A percentile compares a stretch with the other conserved stretches of the same genome.
phyloP scores from a whole-genome alignment of 179 eudicot species.

The Sideroxylon spinosum region DNA sequence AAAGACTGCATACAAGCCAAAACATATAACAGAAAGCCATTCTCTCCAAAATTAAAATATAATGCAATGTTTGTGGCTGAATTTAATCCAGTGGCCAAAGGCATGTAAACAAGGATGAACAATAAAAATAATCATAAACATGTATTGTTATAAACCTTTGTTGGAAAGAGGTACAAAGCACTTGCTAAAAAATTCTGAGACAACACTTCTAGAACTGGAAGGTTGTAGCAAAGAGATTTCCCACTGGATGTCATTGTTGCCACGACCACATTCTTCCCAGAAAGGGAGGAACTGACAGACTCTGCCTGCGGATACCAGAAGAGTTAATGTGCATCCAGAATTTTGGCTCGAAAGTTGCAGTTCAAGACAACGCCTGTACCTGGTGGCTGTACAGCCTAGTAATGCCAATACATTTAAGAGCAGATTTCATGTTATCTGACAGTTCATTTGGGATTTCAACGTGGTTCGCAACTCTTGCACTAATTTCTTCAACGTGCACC shows the following conservation, averaged over 20 bases:
- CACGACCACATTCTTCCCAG: constrained; percentile 76
- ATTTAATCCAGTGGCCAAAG: background rate
- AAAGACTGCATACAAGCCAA: constrained; percentile 9
- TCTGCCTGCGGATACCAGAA: constrained; percentile 48
- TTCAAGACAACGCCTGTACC: constrained; percentile 34
- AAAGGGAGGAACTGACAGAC: constrained; percentile 76
- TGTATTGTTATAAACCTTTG: constrained; percentile 54
- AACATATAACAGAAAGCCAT: background rate
- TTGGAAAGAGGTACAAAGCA: constrained; percentile 91
- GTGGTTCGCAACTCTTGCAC: constrained; percentile 54
- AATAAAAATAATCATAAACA: background rate
- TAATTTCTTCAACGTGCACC: constrained; percentile 75
- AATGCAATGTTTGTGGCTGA: background rate
- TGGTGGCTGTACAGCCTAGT: constrained; percentile 87
- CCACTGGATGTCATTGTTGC: constrained; percentile 99
- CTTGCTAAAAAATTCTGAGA: constrained; percentile 62
- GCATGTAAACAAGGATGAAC: background rate
- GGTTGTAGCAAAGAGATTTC: constrained; percentile 95
- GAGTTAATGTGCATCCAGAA: background rate
- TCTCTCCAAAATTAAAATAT: background rate
- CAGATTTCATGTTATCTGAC: constrained; percentile 53
- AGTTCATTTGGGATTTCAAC: constrained; percentile 68
- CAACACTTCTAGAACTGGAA: constrained; percentile 83
- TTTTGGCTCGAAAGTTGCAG: background rate
- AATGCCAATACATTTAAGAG: constrained; percentile 58